These are phyloP conservation scores for Cymbopogon citratus DNA, from an alignment of 176 grass and related monocot species.

Conservation along the genomic window DNA sequence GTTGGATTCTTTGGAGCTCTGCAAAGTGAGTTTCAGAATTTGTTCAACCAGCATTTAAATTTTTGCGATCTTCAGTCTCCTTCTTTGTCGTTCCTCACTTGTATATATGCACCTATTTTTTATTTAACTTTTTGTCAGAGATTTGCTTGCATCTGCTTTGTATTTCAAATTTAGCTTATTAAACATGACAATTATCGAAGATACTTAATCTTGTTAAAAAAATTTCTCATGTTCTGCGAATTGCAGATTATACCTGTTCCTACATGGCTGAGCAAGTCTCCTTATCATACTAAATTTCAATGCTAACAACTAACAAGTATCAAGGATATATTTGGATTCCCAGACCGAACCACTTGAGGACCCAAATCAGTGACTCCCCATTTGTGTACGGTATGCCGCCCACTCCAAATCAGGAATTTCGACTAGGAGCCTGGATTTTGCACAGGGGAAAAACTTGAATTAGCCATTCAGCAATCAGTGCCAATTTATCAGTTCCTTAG, in stretches of 20 bases:
- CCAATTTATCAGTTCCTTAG: background rate
- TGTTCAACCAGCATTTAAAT: background rate
- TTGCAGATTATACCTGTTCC: slow-evolving; percentile 26
- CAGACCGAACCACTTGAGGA: background rate
- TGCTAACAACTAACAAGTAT: slow-evolving; percentile 34
- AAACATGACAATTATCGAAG: too few species aligned
- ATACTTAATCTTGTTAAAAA: background rate
- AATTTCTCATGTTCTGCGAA: background rate
- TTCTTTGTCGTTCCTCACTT: background rate
- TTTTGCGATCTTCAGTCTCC: background rate
- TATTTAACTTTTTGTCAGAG: background rate
- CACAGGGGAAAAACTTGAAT: slow-evolving; percentile 36
- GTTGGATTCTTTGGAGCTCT: slow-evolving; percentile 80
- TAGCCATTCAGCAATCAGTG: slow-evolving; percentile 19
- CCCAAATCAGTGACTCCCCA: background rate
- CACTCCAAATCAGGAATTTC: slow-evolving; percentile 9
- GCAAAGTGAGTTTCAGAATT: slow-evolving; percentile 42
- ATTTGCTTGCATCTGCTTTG: too few species aligned
- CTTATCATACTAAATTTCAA: background rate
- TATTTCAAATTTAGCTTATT: too few species aligned
- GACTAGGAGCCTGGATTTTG: slow-evolving; percentile 48
- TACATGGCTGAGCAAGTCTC: background rate
- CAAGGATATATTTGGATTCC: slow-evolving; percentile 41
- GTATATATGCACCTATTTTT: background rate
- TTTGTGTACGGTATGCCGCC: slow-evolving; percentile 12